Conservation (phyloP, 805 yeast species). For the Scheffersomyces coipomensis region DNA sequence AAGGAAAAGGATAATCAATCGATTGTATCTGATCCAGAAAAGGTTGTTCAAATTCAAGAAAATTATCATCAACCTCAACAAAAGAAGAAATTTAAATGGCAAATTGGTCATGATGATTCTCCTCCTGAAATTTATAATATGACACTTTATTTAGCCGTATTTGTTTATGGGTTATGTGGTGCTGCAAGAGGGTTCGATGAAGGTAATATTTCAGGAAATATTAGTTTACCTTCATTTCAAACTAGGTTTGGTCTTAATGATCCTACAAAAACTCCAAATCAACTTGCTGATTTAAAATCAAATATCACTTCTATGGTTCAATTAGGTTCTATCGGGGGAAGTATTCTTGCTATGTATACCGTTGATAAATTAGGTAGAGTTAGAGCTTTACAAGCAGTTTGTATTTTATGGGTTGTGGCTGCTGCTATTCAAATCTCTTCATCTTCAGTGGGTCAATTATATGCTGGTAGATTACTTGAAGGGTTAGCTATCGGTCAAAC, state of each 20-base stretch:
- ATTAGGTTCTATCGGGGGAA: conserved; percentile 52
- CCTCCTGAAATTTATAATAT: conserved; percentile 46
- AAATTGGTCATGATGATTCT: conserved; percentile 9
- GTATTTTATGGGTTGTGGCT: conserved; percentile 43
- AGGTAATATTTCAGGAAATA: conserved; percentile 47
- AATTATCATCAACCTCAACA: not conserved
- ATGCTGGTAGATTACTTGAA: conserved; percentile 52
- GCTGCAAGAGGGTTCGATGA: conserved; percentile 58
- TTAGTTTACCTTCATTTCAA: conserved; percentile 42
- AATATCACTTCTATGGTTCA: conserved; percentile 59
- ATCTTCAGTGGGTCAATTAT: conserved; percentile 43
- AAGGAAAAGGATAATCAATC: not conserved
- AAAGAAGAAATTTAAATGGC: conserved; percentile 18
- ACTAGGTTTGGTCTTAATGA: conserved; percentile 42
- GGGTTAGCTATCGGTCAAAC: conserved; percentile 56
- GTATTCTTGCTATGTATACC: conserved; percentile 36
- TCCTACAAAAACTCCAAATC: conserved; percentile 23
- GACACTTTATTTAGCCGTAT: conserved; percentile 41
- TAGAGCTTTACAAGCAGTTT: conserved; percentile 41
- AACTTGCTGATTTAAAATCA: conserved; percentile 44
- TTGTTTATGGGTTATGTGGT: conserved; percentile 53
- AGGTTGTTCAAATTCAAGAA: not conserved
- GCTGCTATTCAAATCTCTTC: conserved; percentile 48
- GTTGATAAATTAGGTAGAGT: conserved; percentile 51
- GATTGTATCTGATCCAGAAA: not conserved